Evolutionary conservation across 352 stramenopile genomes (phyloP), one percentile per base, ranked within the genome.

Genomic region (Paralagenidium karlingii): DNA sequence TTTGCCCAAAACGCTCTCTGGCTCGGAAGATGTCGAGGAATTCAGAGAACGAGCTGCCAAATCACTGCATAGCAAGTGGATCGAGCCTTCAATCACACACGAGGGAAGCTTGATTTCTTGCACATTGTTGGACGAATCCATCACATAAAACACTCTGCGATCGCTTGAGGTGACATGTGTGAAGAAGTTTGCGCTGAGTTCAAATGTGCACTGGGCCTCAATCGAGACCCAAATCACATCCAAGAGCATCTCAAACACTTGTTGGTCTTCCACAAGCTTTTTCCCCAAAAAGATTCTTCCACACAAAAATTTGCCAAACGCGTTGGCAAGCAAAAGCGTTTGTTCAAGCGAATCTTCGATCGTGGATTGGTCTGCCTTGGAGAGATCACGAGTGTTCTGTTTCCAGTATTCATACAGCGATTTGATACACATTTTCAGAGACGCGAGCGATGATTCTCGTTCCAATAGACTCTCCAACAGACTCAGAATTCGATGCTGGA

Each of bases 111-210:
- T 82, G 30, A 89, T 82, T 40, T 89, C 75, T n/a, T 67, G 66
- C 8, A 86, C 71, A 5, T 52, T 71, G 12, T 64, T 67, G 0
- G 69, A 57, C 11, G 57, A 55, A 16, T 89, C 75, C 1, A 52
- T 68, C 31, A 82, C 69, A 46, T 89, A 82, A 52, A 86, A 80
- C 5, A 84, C 69, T 44, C 85, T 83, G 51, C 73, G 84, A 36
- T 88, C 68, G 9, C n/a, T n/a, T n/a, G n/a, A n/a, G n/a, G 75
- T 69, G 43, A 88, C 68, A 30, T 66, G 66, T 20, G 80, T 66
- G 3, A 63, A 58, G 16, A 45, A 57, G 0, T 51, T 68, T 12
- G 67, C 51, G 38, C 76, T 76, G n/a, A 73, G 48, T 18, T 78
- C 67, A 5, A 66, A 53, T 13, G 59, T 51, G 6, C 88, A 43